Evolutionary conservation across 345 rosid species (phyloP).

Genomic region (Diplotaxis tenuifolia): DNA sequence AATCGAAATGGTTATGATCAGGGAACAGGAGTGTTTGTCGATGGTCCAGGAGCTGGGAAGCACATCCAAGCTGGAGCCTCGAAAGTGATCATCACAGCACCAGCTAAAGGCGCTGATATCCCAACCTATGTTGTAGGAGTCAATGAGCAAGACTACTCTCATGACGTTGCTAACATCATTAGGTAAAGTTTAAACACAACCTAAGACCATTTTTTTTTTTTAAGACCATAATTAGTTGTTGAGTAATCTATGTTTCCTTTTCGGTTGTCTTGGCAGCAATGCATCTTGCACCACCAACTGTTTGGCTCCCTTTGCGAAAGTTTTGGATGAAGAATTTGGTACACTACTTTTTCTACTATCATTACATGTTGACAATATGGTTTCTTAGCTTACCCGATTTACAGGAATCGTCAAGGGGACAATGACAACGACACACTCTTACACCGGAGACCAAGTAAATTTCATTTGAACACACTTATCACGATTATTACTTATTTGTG

Average conservation of each 20-base stretch:
- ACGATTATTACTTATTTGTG: neutral
- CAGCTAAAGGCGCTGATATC: constrained; percentile 98
- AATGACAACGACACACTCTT: constrained; percentile 98
- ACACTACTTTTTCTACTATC: constrained; percentile 9
- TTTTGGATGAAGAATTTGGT: constrained; percentile 93
- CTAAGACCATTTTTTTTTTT: too few relatives aligned
- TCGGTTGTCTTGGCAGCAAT: constrained; percentile 53
- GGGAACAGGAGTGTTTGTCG: constrained; percentile 99
- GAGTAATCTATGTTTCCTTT: neutral
- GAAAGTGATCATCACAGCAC: constrained; percentile 95
- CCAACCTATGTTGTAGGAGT: constrained; percentile 96
- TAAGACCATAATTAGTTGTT: neutral
- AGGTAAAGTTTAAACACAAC: constrained; percentile 50
- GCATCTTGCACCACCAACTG: constrained; percentile 99
- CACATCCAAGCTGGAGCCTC: constrained; percentile 98
- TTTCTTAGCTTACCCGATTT: neutral
- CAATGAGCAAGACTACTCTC: constrained; percentile 74
- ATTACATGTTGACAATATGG: neutral
- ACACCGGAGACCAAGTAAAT: constrained; percentile 95
- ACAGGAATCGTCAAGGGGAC: constrained; percentile 98
- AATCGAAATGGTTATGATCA: constrained; percentile 11
- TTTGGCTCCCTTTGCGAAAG: constrained; percentile 88
- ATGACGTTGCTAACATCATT: constrained; percentile 74
- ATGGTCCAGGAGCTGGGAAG: constrained; percentile 98
- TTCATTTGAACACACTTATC: neutral